Conservation (phyloP, 1,284 basidiomycete genomes). For the Somion occarium region DNA sequence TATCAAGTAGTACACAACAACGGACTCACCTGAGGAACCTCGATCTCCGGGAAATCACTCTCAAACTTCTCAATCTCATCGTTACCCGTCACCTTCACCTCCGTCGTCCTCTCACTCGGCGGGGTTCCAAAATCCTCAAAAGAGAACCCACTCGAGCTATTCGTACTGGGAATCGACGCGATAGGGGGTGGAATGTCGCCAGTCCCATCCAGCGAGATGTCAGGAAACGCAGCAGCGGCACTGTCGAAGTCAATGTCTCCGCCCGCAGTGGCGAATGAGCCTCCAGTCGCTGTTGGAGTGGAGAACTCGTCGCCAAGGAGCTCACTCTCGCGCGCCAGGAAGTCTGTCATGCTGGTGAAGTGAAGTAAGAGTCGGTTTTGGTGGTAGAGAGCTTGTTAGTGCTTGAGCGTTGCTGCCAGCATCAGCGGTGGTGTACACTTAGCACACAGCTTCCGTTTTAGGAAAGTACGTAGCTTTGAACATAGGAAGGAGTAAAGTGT, state of each 20-base stretch:
- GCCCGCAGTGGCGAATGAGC: slow-evolving; percentile 26
- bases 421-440: background rate
- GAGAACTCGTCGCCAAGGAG: slow-evolving; percentile 31
- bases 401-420: background rate
- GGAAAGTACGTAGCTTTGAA: background rate
- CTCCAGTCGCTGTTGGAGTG: slow-evolving; percentile 23
- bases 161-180: slow-evolving; percentile 25
- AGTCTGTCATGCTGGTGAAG: slow-evolving; percentile 26
- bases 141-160: slow-evolving; percentile 42
- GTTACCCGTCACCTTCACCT: slow-evolving; percentile 80
- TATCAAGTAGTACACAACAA: background rate
- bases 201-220: slow-evolving; percentile 68
- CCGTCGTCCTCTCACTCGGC: slow-evolving; percentile 36
- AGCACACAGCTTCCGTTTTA: background rate
- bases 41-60: slow-evolving; percentile 87
- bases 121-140: slow-evolving; percentile 60
- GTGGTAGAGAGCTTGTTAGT: background rate
- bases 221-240: slow-evolving; percentile 81
- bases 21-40: slow-evolving; percentile 48
- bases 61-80: slow-evolving; percentile 91
- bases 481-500: no score
- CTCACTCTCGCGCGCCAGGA: slow-evolving; percentile 31
- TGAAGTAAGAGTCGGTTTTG: slow-evolving; percentile 1
- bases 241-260: slow-evolving; percentile 71
- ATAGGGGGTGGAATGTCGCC: slow-evolving; percentile 44